Base-by-base conservation (phyloP, 306 rosid species). In the Lathyrus tuberosus region DNA sequence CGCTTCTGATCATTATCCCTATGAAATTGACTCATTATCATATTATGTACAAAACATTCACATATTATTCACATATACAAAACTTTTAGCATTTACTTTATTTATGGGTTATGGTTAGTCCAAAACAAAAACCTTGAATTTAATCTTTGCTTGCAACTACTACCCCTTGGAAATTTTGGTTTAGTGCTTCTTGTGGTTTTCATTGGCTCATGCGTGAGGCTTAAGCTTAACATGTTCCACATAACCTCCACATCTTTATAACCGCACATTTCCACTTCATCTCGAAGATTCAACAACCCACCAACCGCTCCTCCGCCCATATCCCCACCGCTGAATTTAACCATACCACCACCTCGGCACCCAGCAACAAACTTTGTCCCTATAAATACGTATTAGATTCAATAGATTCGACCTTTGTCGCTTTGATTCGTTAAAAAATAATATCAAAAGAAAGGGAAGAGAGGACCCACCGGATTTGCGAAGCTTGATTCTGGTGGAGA, bases 231-330 rank as follows among this genome's bases (percentile, higher is more conserved):
- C 81, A 89, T 81, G 79, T 86, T 78, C 92, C 90, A 86, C 90
- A 86, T 84, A 2, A 84, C 76, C 58, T 85, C 87, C 11, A 84
- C 91, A 52, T 89, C 91, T 40, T 69, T 75, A 69, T 86, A 86
- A 5, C 85, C 89, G 33, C 89, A 89, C 81, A 67, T 75, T 65
- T 75, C 71, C 8, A 86, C 90, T 49, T 86, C 92, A 18, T 83
- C 83, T 28, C 78, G 61, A n/a, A 89, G 92, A 66, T 81, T 83
- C 46, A 79, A 7, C 60, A 84, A 24, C 11, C 88, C 92, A 8
- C 70, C 83, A 46, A 31, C 14, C 0, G 0, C 16, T 3, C 62
- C 57, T 2, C 62, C 57, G 9, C 38, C 42, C 4, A 52, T 26
- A 2, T 44, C 75, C 0, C 41, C 54, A 0, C 41, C 54, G 8